phyloP scores from a whole-genome alignment of 208 protist genomes.

The Novymonas esmeraldas region DNA sequence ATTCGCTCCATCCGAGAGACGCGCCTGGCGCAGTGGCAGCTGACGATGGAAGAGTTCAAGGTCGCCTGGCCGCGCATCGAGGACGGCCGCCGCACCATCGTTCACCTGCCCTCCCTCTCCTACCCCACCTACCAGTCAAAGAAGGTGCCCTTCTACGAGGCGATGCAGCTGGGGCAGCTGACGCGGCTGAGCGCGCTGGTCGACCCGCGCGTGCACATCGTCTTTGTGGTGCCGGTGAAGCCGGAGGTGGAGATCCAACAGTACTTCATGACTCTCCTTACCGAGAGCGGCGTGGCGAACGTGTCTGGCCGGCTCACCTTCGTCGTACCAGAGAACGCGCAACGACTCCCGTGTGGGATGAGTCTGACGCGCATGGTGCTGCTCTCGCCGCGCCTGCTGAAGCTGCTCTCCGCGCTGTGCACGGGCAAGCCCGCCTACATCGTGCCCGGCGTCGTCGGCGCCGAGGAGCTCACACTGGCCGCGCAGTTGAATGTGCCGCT shows the following conservation, averaged over 20 bases:
- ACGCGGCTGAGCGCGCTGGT: slow-evolving; percentile 76
- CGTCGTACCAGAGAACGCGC: slow-evolving; percentile 81
- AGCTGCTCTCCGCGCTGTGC: slow-evolving; percentile 68
- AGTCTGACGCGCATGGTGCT: slow-evolving; percentile 81
- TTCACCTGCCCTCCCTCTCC: slow-evolving; percentile 90
- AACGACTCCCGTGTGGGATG: slow-evolving; percentile 62
- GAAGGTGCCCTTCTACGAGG: slow-evolving; percentile 80
- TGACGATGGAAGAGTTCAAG: slow-evolving; percentile 87
- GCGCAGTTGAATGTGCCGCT: slow-evolving; percentile 85
- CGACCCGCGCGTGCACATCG: slow-evolving; percentile 82
- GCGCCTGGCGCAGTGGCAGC: slow-evolving; percentile 63
- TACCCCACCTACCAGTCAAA: slow-evolving; percentile 78
- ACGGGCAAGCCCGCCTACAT: slow-evolving; percentile 76
- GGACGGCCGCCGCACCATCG: slow-evolving; percentile 56
- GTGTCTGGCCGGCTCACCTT: slow-evolving; percentile 64
- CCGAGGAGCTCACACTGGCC: slow-evolving; percentile 87
- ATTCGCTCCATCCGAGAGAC: slow-evolving; percentile 67
- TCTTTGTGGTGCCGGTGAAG: slow-evolving; percentile 79
- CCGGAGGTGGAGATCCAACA: slow-evolving; percentile 77
- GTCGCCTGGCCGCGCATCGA: slow-evolving; percentile 68
- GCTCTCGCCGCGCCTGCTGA: slow-evolving; percentile 80
- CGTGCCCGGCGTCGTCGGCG: slow-evolving; percentile 83
- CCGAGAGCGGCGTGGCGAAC: slow-evolving; percentile 63
- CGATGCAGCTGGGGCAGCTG: slow-evolving; percentile 81
- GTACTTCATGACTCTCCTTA: slow-evolving; percentile 84